Percentiles rank a stretch among this genome's conserved stretches.
Conservation (phyloP, 2,329 filamentous ascomycete species). For the Trichoderma asperellum region DNA sequence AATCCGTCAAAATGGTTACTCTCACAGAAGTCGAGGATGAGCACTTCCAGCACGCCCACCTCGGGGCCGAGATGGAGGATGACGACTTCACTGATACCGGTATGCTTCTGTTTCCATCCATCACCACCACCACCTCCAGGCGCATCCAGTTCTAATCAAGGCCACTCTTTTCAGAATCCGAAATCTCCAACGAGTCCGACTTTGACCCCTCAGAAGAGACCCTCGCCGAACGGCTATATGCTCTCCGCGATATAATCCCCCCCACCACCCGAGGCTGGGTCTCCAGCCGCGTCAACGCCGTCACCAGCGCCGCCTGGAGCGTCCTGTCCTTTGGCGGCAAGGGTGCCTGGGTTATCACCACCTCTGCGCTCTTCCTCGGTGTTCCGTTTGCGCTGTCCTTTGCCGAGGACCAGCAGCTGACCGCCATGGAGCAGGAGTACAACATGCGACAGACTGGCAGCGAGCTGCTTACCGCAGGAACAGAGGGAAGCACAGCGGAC, state of each 20-base stretch:
- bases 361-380: slow-evolving; percentile 84
- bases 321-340: slow-evolving; percentile 77
- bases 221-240: slow-evolving; percentile 70
- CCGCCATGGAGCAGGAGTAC: slow-evolving; percentile 98
- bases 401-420: slow-evolving; percentile 92
- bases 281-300: slow-evolving; percentile 61
- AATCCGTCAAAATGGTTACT: slow-evolving; percentile 76
- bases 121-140: background rate
- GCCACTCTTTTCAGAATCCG: slow-evolving; percentile 62
- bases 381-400: slow-evolving; percentile 93
- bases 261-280: slow-evolving; percentile 72
- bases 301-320: slow-evolving; percentile 53
- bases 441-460: slow-evolving; percentile 90
- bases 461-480: slow-evolving; percentile 63
- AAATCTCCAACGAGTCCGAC: slow-evolving; percentile 81
- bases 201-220: slow-evolving; percentile 63
- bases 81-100: slow-evolving; percentile 94
- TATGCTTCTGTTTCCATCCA: slow-evolving; percentile 49
- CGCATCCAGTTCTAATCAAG: background rate
- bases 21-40: slow-evolving; percentile 97
- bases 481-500: slow-evolving; percentile 51
- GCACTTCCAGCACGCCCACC: slow-evolving; percentile 77
- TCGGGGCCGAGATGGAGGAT: slow-evolving; percentile 75
- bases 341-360: slow-evolving; percentile 87
- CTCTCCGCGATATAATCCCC: slow-evolving; percentile 76